Conservation (phyloP, 257 asterid species). For the Solanum stenotomum region DNA sequence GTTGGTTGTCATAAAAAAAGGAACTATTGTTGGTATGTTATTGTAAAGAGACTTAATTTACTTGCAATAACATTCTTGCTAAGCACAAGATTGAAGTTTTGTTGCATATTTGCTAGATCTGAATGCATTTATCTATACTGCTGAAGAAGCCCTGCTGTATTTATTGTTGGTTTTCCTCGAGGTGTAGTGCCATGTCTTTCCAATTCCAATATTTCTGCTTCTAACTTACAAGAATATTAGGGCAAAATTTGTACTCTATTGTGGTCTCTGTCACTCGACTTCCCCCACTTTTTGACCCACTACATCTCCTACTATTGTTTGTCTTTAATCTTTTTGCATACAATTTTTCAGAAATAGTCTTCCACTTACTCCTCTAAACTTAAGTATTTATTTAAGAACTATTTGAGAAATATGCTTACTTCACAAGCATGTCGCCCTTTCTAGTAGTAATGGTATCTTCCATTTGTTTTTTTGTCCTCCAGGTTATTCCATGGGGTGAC, state of each 20-base stretch:
- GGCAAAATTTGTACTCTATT: background rate
- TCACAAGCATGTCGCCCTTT: background rate
- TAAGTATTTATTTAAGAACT: background rate
- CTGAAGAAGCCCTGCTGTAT: background rate
- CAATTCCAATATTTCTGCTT: background rate
- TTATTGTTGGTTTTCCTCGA: background rate
- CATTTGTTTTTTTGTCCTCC: background rate
- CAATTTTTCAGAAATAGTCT: background rate
- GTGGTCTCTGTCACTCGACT: background rate
- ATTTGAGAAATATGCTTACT: background rate
- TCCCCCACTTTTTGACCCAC: background rate
- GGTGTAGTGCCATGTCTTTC: background rate
- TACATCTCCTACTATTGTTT: background rate
- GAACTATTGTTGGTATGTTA: background rate
- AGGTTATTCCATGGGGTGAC: slow-evolving; percentile 99
- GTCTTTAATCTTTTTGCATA: background rate
- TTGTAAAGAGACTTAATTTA: background rate
- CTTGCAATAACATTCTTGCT: background rate
- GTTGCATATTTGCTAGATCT: background rate
- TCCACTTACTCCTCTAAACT: background rate
- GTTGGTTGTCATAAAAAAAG: background rate
- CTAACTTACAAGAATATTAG: background rate
- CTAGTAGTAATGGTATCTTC: background rate
- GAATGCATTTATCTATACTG: background rate
- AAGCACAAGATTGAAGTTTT: background rate